Base-by-base conservation (phyloP, 169 alveolate species). In the Plasmodium blacklocki region DNA sequence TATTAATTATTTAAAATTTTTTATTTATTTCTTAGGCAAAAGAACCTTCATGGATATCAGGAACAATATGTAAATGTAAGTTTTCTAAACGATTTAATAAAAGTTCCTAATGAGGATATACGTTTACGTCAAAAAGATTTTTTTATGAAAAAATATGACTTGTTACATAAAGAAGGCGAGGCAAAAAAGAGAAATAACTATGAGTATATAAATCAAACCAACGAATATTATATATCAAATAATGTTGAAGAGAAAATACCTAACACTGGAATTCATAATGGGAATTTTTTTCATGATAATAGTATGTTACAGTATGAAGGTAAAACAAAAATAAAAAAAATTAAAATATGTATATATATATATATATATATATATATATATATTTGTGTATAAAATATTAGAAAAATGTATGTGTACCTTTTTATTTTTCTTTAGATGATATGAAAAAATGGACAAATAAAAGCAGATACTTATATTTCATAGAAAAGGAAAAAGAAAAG, bases 401-500 rank as follows among this genome's bases (percentile, higher is more conserved):
- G 39, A 32, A 15, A 58, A 15, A 15, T 47, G 15, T 19, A 58
- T 74, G 58, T 74, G 47, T 39, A 7, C 9, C 2, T 9, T 39
- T 39, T 50, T 14, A 15, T 14, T 29, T 14, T 6, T 68, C 49
- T 68, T 63, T 47, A 76, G 89, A 76, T 49, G 58, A 72, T 39
- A 76, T 76, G 74, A 76, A 76, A 18, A 64, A 62, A 19, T 76
- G 89, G 89, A 47, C 67, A 23, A 56, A 66, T 39, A 64, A 64
- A 56, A 63, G 76, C 74, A 76, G 78, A 43, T 76, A 76, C 45
- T 66, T 76, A 23, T 76, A 76, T 21, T 76, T 76, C 29, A 59
- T 76, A n/a, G 89, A 76, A 6, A 74, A 74, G 21, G 88, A 74
- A 66, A 68, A 76, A 26, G 76, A 76, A 52, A 76, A 76, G 9